phyloP scores from a whole-genome alignment of 352 stramenopile genomes.

The Elongisporangium undulatum region DNA sequence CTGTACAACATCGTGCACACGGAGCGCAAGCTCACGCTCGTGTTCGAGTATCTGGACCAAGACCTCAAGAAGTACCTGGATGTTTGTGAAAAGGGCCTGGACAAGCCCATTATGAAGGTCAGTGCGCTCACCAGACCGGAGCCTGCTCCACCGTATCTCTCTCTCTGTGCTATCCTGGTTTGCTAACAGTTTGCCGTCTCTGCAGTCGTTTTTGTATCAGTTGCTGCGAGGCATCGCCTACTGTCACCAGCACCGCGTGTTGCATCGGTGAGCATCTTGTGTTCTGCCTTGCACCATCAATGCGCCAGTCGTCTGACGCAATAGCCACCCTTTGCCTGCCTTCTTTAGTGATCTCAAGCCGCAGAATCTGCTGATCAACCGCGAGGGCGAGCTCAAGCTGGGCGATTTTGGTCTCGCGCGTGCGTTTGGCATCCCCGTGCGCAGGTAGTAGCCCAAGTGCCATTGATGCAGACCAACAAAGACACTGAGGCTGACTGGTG shows the following conservation, averaged over 20 bases:
- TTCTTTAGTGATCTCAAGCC: conserved; percentile 97
- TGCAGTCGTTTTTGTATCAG: conserved; percentile 97
- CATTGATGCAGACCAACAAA: too few species aligned
- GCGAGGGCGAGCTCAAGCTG: conserved; percentile 98
- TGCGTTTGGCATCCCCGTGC: conserved; percentile 98
- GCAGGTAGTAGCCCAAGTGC: conserved; percentile 49
- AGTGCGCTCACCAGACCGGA: neutral
- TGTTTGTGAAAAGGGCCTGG: conserved; percentile 96
- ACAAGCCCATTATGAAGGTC: conserved; percentile 87
- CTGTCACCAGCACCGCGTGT: conserved; percentile 97
- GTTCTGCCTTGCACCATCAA: conserved; percentile 5
- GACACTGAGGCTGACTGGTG: neutral
- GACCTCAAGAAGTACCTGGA: conserved; percentile 99
- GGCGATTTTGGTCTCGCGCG: conserved; percentile 99
- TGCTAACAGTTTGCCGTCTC: neutral
- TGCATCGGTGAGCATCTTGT: conserved; percentile 69
- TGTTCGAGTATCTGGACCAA: conserved; percentile 99
- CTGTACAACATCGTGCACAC: conserved; percentile 99
- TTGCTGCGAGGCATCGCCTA: conserved; percentile 98
- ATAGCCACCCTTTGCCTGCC: neutral
- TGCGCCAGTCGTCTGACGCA: neutral
- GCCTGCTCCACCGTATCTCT: too few species aligned
- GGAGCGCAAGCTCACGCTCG: conserved; percentile 97
- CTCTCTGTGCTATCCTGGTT: too few species aligned
- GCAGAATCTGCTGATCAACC: conserved; percentile 98